phyloP scores from a whole-genome alignment of 192 early-diverging fungal genomes.

The Phycomyces blakesleeanus region DNA sequence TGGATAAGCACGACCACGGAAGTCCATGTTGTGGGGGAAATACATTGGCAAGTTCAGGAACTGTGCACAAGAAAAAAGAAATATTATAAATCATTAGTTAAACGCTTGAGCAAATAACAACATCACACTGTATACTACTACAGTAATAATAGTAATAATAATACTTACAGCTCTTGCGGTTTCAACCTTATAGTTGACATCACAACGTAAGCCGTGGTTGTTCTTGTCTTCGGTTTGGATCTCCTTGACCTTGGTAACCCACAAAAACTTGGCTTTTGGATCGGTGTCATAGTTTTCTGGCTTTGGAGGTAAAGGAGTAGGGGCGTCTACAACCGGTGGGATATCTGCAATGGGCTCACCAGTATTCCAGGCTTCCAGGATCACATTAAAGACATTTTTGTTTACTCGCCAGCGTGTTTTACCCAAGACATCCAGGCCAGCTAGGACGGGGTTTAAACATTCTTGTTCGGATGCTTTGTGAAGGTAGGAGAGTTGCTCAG shows the following conservation, averaged over 20 bases:
- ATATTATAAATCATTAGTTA: no score
- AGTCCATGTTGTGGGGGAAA: slow-evolving; percentile 97
- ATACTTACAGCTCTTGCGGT: slow-evolving; percentile 83
- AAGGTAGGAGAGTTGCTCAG: slow-evolving; percentile 77
- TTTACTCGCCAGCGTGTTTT: slow-evolving; percentile 87
- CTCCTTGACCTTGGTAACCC: slow-evolving; percentile 51
- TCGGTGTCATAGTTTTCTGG: slow-evolving; percentile 63
- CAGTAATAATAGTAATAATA: no score
- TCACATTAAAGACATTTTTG: slow-evolving; percentile 71
- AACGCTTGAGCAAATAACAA: no score
- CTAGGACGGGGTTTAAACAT: slow-evolving; percentile 62
- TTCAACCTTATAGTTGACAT: slow-evolving; percentile 93
- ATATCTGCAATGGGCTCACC: slow-evolving; percentile 70
- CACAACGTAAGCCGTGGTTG: slow-evolving; percentile 83
- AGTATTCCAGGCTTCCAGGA: slow-evolving; percentile 86
- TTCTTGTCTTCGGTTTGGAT: slow-evolving; percentile 62
- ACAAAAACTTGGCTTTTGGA: slow-evolving; percentile 49
- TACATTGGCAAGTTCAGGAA: slow-evolving; percentile 86
- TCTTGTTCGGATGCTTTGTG: slow-evolving; percentile 72
- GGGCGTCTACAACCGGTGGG: slow-evolving; percentile 53
- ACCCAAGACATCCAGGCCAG: slow-evolving; percentile 85
- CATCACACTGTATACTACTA: no score
- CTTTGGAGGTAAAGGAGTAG: slow-evolving; percentile 46
- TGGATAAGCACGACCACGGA: slow-evolving; percentile 96
- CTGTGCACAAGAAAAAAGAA: no score